Evolutionary conservation across 1,284 basidiomycete genomes (phyloP).

Genomic region (Ustilago loliicola): DNA sequence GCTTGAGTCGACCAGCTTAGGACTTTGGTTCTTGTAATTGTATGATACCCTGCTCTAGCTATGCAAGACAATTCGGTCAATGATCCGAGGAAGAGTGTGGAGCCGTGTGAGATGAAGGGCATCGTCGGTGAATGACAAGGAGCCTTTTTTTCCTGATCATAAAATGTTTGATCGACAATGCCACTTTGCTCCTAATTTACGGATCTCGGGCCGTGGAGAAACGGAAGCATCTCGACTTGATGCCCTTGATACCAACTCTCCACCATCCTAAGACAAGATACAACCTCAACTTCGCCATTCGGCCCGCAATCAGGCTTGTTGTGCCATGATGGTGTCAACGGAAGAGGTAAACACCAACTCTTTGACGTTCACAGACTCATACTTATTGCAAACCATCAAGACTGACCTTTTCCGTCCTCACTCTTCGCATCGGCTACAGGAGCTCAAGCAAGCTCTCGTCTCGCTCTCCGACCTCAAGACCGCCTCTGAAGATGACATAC

Average conservation of each 20-base stretch:
- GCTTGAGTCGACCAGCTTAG: not conserved
- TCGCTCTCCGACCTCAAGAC: slow-evolving; percentile 27
- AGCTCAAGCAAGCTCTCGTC: slow-evolving; percentile 31
- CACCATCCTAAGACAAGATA: not conserved
- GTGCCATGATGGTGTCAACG: slow-evolving; percentile 18
- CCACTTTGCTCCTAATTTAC: not conserved
- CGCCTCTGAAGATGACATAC: slow-evolving; percentile 3
- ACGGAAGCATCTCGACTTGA: not conserved
- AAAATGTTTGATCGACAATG: not conserved
- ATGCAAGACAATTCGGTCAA: not conserved
- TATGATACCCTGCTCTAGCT: not conserved
- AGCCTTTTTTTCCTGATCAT: not conserved
- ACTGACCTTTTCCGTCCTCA: slow-evolving; percentile 9
- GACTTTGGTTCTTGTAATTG: not conserved
- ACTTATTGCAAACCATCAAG: not conserved
- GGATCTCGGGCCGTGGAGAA: slow-evolving; percentile 3
- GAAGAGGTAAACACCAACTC: slow-evolving; percentile 15
- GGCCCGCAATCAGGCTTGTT: not conserved
- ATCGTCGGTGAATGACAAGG: not conserved
- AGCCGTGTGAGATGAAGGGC: not conserved
- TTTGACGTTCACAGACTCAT: not conserved
- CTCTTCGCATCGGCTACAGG: slow-evolving; percentile 5
- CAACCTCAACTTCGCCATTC: not conserved
- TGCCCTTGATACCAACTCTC: not conserved
- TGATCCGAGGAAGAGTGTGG: not conserved